These are phyloP conservation scores for Epichloe gansuensis DNA, from an alignment of 2,329 filamentous ascomycete genomes.

Conservation along the genomic window DNA sequence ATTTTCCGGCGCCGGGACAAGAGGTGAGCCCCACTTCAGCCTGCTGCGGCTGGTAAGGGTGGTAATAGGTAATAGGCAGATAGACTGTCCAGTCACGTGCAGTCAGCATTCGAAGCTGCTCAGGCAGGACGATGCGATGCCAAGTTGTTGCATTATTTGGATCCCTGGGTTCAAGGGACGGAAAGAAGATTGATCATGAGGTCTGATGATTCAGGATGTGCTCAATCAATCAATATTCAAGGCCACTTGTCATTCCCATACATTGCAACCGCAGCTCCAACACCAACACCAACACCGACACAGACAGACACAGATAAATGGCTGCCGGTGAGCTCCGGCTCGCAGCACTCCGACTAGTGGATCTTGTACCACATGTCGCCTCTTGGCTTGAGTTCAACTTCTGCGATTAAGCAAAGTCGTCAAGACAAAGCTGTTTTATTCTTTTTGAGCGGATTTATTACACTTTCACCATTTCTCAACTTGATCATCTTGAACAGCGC, in stretches of 20 bases:
- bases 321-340: background rate
- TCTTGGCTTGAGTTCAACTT: background rate
- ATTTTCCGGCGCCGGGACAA: slow-evolving; percentile 11
- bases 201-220: too few relatives aligned
- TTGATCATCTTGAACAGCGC: background rate
- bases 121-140: too few relatives aligned
- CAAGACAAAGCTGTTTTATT: background rate
- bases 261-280: background rate
- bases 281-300: background rate
- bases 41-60: background rate
- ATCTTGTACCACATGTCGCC: background rate
- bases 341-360: background rate
- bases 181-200: background rate
- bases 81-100: background rate
- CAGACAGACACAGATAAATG: background rate
- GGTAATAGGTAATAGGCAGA: background rate
- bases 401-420: background rate
- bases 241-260: background rate
- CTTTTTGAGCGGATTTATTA: too few relatives aligned
- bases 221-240: too few relatives aligned
- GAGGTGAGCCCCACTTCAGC: background rate
- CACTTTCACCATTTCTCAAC: background rate
- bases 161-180: background rate
- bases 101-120: background rate
- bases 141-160: background rate